A percentile compares a stretch with the other conserved stretches of the same genome.
Evolutionary conservation across 345 rosid species (phyloP).

Genomic region (Adansonia digitata): DNA sequence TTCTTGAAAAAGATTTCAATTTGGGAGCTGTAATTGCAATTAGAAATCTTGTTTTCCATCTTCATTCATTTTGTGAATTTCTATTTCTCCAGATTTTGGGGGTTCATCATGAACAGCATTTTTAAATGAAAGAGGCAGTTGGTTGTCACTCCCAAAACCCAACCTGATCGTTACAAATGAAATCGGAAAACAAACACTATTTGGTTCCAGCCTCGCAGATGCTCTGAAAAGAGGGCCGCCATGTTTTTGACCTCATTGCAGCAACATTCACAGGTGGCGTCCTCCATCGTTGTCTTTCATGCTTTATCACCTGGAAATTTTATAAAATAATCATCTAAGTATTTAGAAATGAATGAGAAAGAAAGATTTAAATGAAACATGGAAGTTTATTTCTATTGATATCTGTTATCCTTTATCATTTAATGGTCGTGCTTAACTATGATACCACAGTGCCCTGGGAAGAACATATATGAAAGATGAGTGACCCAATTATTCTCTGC

Average conservation of each 20-base stretch:
- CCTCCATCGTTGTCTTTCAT: constrained; percentile 48
- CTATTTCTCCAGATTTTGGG: constrained; percentile 3
- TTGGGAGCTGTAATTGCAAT: constrained; percentile 12
- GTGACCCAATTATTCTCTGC: neutral
- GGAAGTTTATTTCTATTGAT: neutral
- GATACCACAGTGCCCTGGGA: too few relatives aligned
- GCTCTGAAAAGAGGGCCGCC: constrained; percentile 90
- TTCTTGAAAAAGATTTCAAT: constrained; percentile 17
- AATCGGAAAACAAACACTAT: constrained; percentile 20
- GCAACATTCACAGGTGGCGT: constrained; percentile 36
- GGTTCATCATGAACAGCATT: constrained; percentile 9
- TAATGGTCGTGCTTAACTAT: too few relatives aligned
- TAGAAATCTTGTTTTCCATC: constrained; percentile 8
- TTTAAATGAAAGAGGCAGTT: constrained; percentile 20
- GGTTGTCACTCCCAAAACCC: constrained; percentile 2
- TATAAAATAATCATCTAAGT: neutral
- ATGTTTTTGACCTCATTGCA: constrained; percentile 51
- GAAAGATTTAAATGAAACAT: neutral
- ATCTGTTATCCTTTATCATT: too few relatives aligned
- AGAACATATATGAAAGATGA: neutral
- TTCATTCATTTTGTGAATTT: constrained; percentile 15
- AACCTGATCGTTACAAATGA: constrained; percentile 2
- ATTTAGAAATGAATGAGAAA: neutral
- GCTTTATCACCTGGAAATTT: constrained; percentile 44
- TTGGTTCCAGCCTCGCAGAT: constrained; percentile 67